These are phyloP conservation scores for Scenedesmus sp. DNA, from an alignment of 163 green algal genomes.

Conservation along the genomic window DNA sequence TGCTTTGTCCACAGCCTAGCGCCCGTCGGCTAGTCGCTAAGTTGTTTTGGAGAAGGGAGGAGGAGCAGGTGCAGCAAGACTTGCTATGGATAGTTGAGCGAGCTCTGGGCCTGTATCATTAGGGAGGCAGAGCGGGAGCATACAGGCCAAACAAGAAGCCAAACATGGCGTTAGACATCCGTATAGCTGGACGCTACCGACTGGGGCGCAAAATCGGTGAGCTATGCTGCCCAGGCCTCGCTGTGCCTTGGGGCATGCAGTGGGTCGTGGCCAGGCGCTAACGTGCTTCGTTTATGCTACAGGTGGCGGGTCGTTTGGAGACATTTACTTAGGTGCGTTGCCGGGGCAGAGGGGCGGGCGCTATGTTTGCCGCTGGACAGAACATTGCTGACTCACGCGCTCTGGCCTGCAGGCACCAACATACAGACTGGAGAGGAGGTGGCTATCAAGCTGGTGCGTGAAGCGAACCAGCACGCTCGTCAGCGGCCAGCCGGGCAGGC, in stretches of 20 bases:
- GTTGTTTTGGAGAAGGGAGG: neutral
- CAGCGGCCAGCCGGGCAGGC: neutral
- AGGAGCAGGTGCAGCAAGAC: neutral
- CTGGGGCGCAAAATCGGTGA: constrained; percentile 89
- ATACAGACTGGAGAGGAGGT: constrained; percentile 96
- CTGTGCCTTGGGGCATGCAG: neutral
- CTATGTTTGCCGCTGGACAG: neutral
- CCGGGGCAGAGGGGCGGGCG: neutral
- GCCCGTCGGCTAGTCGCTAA: neutral
- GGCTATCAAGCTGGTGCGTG: constrained; percentile 94
- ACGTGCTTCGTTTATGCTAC: neutral
- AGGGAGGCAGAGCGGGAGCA: neutral
- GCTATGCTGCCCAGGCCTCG: constrained; percentile 7
- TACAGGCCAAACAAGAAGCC: neutral
- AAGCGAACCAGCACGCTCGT: neutral
- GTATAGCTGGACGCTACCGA: constrained; percentile 81
- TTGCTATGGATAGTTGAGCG: neutral
- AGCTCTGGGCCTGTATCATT: neutral
- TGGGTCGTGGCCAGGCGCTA: neutral
- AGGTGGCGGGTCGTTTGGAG: constrained; percentile 92
- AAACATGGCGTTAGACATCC: constrained; percentile 53
- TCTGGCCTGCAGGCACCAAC: constrained; percentile 78
- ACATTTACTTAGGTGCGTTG: constrained; percentile 92
- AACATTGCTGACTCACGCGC: constrained; percentile 4
- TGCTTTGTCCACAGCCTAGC: neutral